Percentiles rank a stretch among this genome's conserved stretches.
Conservation (phyloP, 176 grass and related monocot genomes). For the Oryza rufipogon region DNA sequence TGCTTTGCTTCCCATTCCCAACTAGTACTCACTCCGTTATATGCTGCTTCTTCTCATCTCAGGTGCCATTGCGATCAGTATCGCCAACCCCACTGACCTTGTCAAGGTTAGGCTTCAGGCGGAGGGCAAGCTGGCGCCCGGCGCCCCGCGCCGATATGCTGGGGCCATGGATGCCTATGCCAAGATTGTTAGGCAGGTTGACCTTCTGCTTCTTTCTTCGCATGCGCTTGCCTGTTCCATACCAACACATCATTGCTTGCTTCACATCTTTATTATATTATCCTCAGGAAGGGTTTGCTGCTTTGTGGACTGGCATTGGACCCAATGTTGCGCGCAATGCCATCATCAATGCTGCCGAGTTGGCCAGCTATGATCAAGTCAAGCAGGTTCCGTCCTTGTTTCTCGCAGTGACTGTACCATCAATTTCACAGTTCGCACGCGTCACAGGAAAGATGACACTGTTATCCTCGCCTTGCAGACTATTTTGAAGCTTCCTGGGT, state of each 20-base stretch:
- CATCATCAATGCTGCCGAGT: slow-evolving; percentile 93
- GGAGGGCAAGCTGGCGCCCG: slow-evolving; percentile 82
- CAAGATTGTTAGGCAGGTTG: slow-evolving; percentile 75
- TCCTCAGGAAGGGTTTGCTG: slow-evolving; percentile 71
- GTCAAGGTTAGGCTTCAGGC: slow-evolving; percentile 93
- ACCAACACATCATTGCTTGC: neutral
- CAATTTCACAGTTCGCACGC: neutral
- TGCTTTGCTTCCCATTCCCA: no score
- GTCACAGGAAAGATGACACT: neutral
- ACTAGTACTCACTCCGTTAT: no score
- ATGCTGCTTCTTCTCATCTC: neutral
- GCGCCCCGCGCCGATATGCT: slow-evolving; percentile 68
- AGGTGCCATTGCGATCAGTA: slow-evolving; percentile 86
- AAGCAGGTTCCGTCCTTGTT: slow-evolving; percentile 59
- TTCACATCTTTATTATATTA: slow-evolving; percentile 8
- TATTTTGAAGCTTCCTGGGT: slow-evolving; percentile 89
- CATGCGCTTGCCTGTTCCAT: neutral
- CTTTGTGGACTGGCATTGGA: slow-evolving; percentile 80
- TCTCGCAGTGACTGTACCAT: neutral
- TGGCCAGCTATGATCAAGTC: slow-evolving; percentile 98
- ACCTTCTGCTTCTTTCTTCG: neutral
- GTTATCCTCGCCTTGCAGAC: slow-evolving; percentile 49
- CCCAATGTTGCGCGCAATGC: slow-evolving; percentile 84
- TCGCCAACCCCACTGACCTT: slow-evolving; percentile 97
- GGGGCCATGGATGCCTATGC: slow-evolving; percentile 80